Evolutionary conservation across 139 green algal genomes (phyloP), one percentile per base, ranked within the genome.

Genomic region (Desmodesmus armatus): DNA sequence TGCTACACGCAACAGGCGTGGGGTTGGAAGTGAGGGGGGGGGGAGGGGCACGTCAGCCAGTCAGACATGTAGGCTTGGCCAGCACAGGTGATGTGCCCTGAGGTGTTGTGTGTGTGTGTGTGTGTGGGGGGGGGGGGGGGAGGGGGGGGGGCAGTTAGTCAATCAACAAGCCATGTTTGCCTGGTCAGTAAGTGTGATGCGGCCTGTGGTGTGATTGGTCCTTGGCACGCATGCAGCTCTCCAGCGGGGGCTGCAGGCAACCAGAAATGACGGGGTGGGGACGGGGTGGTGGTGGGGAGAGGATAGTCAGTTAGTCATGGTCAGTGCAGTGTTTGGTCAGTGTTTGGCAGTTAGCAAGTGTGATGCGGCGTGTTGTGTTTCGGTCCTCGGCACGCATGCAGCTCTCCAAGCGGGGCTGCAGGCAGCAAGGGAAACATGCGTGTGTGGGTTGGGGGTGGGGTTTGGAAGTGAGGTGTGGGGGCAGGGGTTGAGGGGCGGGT

Each of bases 311-410:
- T 29, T 11, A 73, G 23, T 41, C 15, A 27, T 87, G 53, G 29
- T 71, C 70, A n/a, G 87, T 39, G 31, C 70, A 69, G 65, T 65
- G 80, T 66, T 41, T 69, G 66, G 47, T 66, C 80, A 79, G 66
- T 39, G 71, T 47, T 11, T 25, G 80, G 82, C 58, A 60, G 35
- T 27, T n/a, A n/a, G n/a, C n/a, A n/a, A n/a, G n/a, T n/a, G n/a
- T n/a, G n/a, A n/a, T n/a, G n/a, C n/a, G n/a, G n/a, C n/a, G n/a
- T n/a, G 67, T 82, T 31, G 81, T 88, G 33, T 13, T 3, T 33
- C 72, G 83, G 3, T 44, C 70, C 49, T 85, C 85, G 33, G 82
- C 85, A 39, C 85, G 72, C 69, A 88, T 63, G 80, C 86, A 89
- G 47, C 55, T 76, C 66, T 69, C 71, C 62, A 88, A 15, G 65